These are phyloP conservation scores for Sequoiadendron giganteum DNA, from an alignment of 75 land plant species.

Conservation along the genomic window DNA sequence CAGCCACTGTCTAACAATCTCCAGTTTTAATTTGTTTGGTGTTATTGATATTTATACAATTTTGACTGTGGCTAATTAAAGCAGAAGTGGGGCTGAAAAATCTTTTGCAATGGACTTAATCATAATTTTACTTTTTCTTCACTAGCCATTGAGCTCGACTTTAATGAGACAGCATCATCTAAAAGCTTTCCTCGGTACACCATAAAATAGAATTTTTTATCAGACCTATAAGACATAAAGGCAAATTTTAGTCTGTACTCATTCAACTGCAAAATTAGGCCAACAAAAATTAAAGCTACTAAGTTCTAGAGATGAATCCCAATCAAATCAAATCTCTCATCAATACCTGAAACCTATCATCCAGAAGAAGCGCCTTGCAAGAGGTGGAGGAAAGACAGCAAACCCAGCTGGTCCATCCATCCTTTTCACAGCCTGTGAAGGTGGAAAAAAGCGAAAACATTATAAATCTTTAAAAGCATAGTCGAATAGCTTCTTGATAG, in stretches of 20 bases:
- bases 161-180: not conserved
- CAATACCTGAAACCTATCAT: slow-evolving; percentile 39
- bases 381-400: slow-evolving; percentile 44
- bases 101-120: not conserved
- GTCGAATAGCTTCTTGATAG: not conserved
- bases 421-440: slow-evolving; percentile 34
- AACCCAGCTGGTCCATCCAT: slow-evolving; percentile 40
- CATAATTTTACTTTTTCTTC: not conserved
- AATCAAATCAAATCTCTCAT: not conserved
- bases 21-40: not conserved
- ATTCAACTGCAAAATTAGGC: not conserved
- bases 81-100: not conserved
- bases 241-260: not conserved
- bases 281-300: not conserved
- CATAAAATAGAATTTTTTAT: slow-evolving; percentile 35
- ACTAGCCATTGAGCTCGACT: not conserved
- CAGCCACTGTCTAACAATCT: not conserved
- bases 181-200: slow-evolving; percentile 21
- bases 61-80: not conserved
- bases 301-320: not conserved
- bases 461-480: not conserved
- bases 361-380: slow-evolving; percentile 40
- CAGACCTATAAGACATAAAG: slow-evolving; percentile 21
- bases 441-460: not conserved
- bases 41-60: not conserved